Evolutionary conservation across 768 basidiomycete genomes (phyloP).

Genomic region (Dioszegia crocea): DNA sequence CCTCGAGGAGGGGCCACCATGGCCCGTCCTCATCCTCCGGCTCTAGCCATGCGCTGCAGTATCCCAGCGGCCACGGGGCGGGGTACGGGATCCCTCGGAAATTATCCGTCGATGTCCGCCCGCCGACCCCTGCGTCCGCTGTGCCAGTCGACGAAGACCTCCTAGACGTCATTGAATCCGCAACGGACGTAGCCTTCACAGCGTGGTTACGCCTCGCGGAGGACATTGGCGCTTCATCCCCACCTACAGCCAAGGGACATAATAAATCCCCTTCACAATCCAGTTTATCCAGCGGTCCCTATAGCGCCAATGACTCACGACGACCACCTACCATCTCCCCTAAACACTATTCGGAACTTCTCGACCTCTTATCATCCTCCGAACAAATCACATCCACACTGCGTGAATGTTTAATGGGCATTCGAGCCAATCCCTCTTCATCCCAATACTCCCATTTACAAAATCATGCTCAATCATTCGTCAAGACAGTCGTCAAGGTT

Average conservation of each 20-base stretch:
- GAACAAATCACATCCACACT: constrained; percentile 64
- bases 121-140: constrained; percentile 55
- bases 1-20: constrained; percentile 29
- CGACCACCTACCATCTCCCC: constrained; percentile 26
- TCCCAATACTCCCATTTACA: constrained; percentile 62
- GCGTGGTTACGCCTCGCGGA: constrained; percentile 80
- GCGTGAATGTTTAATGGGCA: constrained; percentile 57
- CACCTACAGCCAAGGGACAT: constrained; percentile 9
- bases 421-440: constrained; percentile 59
- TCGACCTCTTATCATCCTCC: constrained; percentile 56
- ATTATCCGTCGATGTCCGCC: constrained; percentile 49
- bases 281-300: constrained; percentile 2
- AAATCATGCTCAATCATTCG: constrained; percentile 73
- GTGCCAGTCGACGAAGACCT: constrained; percentile 72
- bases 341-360: constrained; percentile 35
- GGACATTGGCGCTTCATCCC: constrained; percentile 52
- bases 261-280: constrained; percentile 17
- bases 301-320: neutral
- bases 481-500: constrained; percentile 76
- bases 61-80: neutral
- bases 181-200: constrained; percentile 71
- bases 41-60: constrained; percentile 49
- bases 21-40: constrained; percentile 51
- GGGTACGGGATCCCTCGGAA: constrained; percentile 29
- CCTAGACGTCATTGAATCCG: constrained; percentile 69